Base-by-base conservation (phyloP, 2,329 filamentous ascomycete species). In the Aspergillus unguis region DNA sequence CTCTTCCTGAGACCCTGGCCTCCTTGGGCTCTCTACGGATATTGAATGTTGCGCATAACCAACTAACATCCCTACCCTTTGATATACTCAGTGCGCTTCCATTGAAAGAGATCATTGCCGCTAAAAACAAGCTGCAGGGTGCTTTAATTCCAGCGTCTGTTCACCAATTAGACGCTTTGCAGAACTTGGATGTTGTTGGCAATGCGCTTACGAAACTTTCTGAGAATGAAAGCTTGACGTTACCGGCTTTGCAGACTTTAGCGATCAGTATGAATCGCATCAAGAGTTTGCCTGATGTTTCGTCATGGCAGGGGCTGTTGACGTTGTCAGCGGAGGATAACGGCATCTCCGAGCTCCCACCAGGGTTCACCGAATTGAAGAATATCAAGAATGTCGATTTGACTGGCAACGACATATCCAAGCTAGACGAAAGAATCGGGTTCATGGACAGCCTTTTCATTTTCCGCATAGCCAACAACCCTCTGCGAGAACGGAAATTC, bases 401-500 rank as follows among this genome's bases (percentile, higher is more conserved):
- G 59, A 88, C 88, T 0, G 85, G 86, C 60, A 99, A 99, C 65
- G 85, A 94, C 58, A 84, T 99, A 44, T 84, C 83, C 2, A 77
- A 82, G 9, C 70, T 99, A 6, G 88, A 94, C 29, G 80, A 89
- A 0, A 85, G 85, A 58, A 83, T 97, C 53, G 87, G 86, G 4
- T 76, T 83, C 27, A 96, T 97, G 90, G 84, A 90, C 5, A 85
- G 74, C 41, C 75, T 99, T 7, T 80, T 84, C 23, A 85, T 85
- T 66, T 80, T 97, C 38, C 84, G 86, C 4, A 77, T 99, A 31
- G 85, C 85, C 40, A 91, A 90, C n/a, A 99, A 99, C 63, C 94
- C 94, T 0, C 75, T 99, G 10, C 81, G 88, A 10, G 91, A 96
- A 67, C 91, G 88, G 67, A 96, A 91, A 67, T 90, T 94, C 60